A percentile compares a stretch with the other conserved stretches of the same genome.
These are phyloP conservation scores for Penicillium aurantiogriseum DNA, from an alignment of 2,329 filamentous ascomycete species.

Conservation along the genomic window DNA sequence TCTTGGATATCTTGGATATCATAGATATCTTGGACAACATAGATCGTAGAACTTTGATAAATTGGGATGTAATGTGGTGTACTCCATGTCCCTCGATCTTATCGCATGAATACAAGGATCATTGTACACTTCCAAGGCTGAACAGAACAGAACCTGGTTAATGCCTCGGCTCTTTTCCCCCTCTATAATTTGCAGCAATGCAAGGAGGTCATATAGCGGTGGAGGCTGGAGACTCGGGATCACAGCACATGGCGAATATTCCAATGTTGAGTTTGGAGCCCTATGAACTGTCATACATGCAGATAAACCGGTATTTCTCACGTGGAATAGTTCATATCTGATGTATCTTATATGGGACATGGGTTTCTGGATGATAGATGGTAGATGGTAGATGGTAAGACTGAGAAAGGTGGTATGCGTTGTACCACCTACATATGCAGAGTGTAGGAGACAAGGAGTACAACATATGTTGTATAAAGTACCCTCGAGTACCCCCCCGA, in stretches of 20 bases:
- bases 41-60: too few relatives aligned
- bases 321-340: not conserved
- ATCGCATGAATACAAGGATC: not conserved
- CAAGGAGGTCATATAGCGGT: constrained; percentile 11
- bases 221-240: not conserved
- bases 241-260: constrained; percentile 4
- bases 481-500: too few relatives aligned
- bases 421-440: too few relatives aligned
- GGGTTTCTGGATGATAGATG: not conserved
- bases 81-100: not conserved
- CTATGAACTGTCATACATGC: not conserved
- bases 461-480: not conserved
- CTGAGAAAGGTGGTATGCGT: too few relatives aligned
- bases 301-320: not conserved
- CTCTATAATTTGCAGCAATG: not conserved
- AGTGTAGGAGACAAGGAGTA: not conserved
- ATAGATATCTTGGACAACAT: too few relatives aligned
- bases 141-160: not conserved
- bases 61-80: not conserved
- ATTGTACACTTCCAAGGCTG: not conserved
- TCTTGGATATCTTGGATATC: too few relatives aligned
- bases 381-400: not conserved
- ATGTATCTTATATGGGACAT: not conserved
- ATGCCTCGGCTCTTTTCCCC: not conserved
- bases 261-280: not conserved